Evolutionary conservation across 179 eudicot species (phyloP).

Genomic region (Drosera spatulata): DNA sequence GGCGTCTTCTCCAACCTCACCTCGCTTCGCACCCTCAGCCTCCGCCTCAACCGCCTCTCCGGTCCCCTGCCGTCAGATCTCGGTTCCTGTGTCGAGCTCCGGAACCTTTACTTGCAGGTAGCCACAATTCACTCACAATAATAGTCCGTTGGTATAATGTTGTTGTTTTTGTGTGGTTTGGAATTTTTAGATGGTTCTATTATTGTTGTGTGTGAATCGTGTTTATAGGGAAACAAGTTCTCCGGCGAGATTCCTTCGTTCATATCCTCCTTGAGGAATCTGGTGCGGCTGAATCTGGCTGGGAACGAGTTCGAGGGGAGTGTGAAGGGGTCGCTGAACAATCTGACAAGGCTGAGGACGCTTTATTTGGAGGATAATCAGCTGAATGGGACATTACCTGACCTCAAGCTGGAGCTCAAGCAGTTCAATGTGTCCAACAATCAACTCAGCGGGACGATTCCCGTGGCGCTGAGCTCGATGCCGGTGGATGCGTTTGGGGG

Average conservation of each 20-base stretch:
- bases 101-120: conserved; percentile 46
- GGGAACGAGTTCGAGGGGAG: conserved; percentile 47
- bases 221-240: conserved; percentile 20
- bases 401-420: conserved; percentile 27
- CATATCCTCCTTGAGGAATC: conserved; percentile 20
- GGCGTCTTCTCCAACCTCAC: conserved; percentile 42
- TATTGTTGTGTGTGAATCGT: too few species aligned
- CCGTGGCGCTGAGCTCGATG: conserved; percentile 22
- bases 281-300: conserved; percentile 49
- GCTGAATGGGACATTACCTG: conserved; percentile 52
- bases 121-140: too few species aligned
- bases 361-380: conserved; percentile 45
- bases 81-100: conserved; percentile 22
- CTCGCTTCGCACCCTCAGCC: conserved; percentile 34
- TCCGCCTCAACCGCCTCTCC: conserved; percentile 46
- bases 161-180: too few species aligned
- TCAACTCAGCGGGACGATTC: conserved; percentile 48
- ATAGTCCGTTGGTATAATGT: too few species aligned
- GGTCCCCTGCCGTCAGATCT: conserved; percentile 46
- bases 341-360: conserved; percentile 42
- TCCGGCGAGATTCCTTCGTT: conserved; percentile 47
- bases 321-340: conserved; percentile 22
- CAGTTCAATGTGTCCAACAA: conserved; percentile 64
- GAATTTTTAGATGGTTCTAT: too few species aligned
- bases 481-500: conserved; percentile 44